Evolutionary conservation across 164 flowering plant genomes (phyloP).

Genomic region (Macadamia integrifolia): DNA sequence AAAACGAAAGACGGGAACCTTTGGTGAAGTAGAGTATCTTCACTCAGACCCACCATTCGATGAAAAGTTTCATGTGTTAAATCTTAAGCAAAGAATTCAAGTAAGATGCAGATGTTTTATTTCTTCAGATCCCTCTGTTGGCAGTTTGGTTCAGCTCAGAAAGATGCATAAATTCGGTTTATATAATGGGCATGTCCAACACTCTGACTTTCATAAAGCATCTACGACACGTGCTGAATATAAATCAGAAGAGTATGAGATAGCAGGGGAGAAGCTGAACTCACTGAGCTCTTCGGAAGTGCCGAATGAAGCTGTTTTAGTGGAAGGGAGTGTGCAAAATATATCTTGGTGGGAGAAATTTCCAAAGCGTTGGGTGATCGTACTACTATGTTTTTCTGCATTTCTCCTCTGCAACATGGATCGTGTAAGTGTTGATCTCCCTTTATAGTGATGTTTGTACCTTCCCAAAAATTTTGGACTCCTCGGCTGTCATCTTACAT

Average conservation of each 20-base stretch:
- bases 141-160: conserved; percentile 29
- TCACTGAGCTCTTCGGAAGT: conserved; percentile 44
- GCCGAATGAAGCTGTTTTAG: conserved; percentile 41
- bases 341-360: conserved; percentile 61
- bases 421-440: conserved; percentile 46
- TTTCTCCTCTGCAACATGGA: conserved; percentile 98
- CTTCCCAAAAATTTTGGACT: background rate
- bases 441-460: background rate
- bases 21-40: conserved; percentile 18
- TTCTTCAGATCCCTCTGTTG: conserved; percentile 22
- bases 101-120: conserved; percentile 31
- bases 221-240: conserved; percentile 44
- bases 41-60: conserved; percentile 13
- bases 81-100: conserved; percentile 20
- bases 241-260: conserved; percentile 70
- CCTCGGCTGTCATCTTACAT: background rate
- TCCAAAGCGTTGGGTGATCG: conserved; percentile 97
- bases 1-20: conserved; percentile 11
- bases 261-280: conserved; percentile 41
- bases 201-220: conserved; percentile 25
- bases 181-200: conserved; percentile 19
- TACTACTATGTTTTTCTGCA: conserved; percentile 82
- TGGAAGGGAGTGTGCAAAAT: conserved; percentile 31
- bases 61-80: conserved; percentile 13
- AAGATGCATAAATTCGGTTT: conserved; percentile 27